phyloP scores from a whole-genome alignment of 352 stramenopile genomes.

The Phytophthora pluvialis region DNA sequence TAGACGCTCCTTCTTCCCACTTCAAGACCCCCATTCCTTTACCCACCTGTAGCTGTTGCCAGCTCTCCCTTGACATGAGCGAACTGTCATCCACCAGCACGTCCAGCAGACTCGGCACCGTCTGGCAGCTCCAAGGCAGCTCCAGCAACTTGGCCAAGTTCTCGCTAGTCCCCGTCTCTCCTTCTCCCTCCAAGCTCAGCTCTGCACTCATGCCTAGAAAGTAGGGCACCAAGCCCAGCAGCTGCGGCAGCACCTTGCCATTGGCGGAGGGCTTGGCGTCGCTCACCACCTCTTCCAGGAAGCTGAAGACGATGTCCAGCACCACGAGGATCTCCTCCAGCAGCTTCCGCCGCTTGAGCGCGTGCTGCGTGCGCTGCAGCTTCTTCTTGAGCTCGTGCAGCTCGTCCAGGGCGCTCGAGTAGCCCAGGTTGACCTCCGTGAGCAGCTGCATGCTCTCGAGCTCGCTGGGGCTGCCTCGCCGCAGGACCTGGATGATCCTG shows the following conservation, averaged over 20 bases:
- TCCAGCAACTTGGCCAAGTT: slow-evolving; percentile 69
- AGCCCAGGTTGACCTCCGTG: slow-evolving; percentile 76
- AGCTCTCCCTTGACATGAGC: slow-evolving; percentile 53
- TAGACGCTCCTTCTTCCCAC: neutral
- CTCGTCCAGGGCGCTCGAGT: slow-evolving; percentile 55
- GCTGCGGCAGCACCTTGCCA: slow-evolving; percentile 56
- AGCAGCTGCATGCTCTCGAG: slow-evolving; percentile 79
- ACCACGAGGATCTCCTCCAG: slow-evolving; percentile 57
- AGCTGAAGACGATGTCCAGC: slow-evolving; percentile 61
- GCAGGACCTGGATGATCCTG: slow-evolving; percentile 65
- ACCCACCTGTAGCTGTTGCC: slow-evolving; percentile 60
- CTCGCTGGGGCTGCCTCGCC: slow-evolving; percentile 60
- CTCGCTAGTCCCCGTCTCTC: slow-evolving; percentile 29
- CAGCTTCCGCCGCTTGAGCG: slow-evolving; percentile 31
- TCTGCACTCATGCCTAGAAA: slow-evolving; percentile 58
- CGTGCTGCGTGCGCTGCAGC: slow-evolving; percentile 1
- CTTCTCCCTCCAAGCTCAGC: slow-evolving; percentile 7
- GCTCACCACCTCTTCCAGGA: slow-evolving; percentile 55
- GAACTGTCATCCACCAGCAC: slow-evolving; percentile 55
- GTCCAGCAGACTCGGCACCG: slow-evolving; percentile 64
- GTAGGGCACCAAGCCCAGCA: slow-evolving; percentile 67
- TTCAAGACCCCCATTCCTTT: neutral
- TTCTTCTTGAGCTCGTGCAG: slow-evolving; percentile 18
- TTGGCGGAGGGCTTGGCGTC: slow-evolving; percentile 18
- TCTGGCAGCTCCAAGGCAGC: slow-evolving; percentile 64